These are phyloP conservation scores for Venustampulla echinocandica DNA, from an alignment of 495 filamentous ascomycete genomes.

Conservation along the genomic window DNA sequence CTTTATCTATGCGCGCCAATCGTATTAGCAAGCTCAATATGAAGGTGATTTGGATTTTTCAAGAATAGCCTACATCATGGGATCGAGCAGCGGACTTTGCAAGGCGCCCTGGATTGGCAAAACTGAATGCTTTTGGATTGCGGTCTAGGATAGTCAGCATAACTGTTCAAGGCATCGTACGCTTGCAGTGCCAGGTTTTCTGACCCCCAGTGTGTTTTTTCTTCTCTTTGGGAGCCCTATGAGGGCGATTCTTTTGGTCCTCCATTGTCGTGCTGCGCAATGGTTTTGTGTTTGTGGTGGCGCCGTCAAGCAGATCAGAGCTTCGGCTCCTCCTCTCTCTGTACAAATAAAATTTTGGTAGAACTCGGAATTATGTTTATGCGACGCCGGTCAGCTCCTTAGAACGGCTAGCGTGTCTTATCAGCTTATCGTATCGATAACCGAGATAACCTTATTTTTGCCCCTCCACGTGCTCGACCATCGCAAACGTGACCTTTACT, in stretches of 20 bases:
- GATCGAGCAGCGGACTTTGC: conserved; percentile 79
- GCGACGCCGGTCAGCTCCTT: neutral
- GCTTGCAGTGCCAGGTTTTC: too few species aligned
- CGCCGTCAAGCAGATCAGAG: neutral
- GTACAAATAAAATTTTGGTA: conserved; percentile 1
- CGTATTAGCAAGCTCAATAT: conserved; percentile 1
- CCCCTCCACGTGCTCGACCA: too few species aligned
- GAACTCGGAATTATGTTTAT: neutral
- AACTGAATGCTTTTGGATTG: conserved; percentile 91
- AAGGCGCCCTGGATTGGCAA: conserved; percentile 74
- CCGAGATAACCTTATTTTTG: too few species aligned
- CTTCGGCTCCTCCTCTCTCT: neutral
- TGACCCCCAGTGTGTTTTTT: conserved; percentile 58
- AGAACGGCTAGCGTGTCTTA: too few species aligned
- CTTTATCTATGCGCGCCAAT: conserved; percentile 58
- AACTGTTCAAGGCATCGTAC: too few species aligned
- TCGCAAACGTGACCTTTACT: too few species aligned
- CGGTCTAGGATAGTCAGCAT: conserved; percentile 42
- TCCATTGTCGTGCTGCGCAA: conserved; percentile 51
- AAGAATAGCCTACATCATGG: conserved; percentile 62
- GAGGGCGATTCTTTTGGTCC: conserved; percentile 74
- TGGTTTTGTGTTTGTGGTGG: too few species aligned
- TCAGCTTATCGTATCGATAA: too few species aligned
- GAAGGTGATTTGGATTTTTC: neutral
- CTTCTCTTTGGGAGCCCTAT: conserved; percentile 85